Conservation (phyloP, 257 asterid species). For the Solanum phureja region DNA sequence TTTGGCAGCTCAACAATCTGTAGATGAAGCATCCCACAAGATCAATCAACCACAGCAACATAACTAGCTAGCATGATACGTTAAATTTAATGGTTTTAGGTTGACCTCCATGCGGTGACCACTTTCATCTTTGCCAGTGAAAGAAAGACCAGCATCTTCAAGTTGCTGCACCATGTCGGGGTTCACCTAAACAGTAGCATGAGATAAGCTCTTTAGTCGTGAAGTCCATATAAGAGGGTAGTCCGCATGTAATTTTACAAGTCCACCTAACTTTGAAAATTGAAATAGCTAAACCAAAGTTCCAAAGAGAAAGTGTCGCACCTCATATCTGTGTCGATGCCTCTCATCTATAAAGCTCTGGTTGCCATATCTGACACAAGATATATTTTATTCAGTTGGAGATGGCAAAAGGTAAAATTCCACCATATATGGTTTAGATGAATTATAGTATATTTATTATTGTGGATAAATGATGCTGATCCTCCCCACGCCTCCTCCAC, state of each 20-base stretch:
- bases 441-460: not conserved
- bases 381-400: not conserved
- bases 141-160: slow-evolving; percentile 35
- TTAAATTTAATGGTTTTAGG: too few species aligned
- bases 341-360: slow-evolving; percentile 69
- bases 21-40: too few species aligned
- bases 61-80: too few species aligned
- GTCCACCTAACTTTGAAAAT: not conserved
- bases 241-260: not conserved
- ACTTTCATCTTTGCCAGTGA: slow-evolving; percentile 41
- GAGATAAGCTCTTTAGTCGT: not conserved
- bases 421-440: not conserved
- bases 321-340: slow-evolving; percentile 98
- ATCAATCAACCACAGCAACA: too few species aligned
- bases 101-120: slow-evolving; percentile 39
- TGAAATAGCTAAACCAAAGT: not conserved
- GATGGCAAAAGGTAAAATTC: not conserved
- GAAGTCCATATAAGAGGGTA: not conserved
- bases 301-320: slow-evolving; percentile 2
- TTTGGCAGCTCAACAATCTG: too few species aligned
- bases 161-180: slow-evolving; percentile 33
- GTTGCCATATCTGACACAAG: slow-evolving; percentile 40
- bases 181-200: slow-evolving; percentile 21
- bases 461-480: not conserved
- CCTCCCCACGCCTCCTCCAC: not conserved